Evolutionary conservation across 1,284 basidiomycete species (phyloP).

Genomic region (Ustilago lituana): DNA sequence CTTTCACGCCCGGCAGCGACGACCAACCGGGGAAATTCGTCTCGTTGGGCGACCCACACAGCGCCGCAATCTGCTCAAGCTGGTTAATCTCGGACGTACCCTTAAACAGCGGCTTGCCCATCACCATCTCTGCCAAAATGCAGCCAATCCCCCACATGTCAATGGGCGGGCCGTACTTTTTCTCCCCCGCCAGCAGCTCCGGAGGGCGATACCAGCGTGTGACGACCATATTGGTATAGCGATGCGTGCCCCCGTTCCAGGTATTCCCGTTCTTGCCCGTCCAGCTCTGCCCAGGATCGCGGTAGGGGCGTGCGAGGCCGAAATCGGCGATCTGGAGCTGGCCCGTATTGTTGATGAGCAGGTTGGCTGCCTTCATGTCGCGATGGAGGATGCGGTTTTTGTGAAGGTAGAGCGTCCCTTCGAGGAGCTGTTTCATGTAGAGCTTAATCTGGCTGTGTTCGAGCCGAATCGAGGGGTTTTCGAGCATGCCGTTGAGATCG

Average conservation of each 20-base stretch:
- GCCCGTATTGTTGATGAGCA: slow-evolving; percentile 82
- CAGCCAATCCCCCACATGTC: slow-evolving; percentile 99
- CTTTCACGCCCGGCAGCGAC: slow-evolving; percentile 67
- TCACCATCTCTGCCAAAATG: slow-evolving; percentile 95
- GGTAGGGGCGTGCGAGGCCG: slow-evolving; percentile 80
- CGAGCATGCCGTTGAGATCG: slow-evolving; percentile 89
- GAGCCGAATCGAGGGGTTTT: slow-evolving; percentile 69
- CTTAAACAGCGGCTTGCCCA: slow-evolving; percentile 83
- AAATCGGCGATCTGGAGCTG: slow-evolving; percentile 82
- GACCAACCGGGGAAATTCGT: slow-evolving; percentile 80
- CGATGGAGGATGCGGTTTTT: slow-evolving; percentile 95
- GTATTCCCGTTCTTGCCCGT: slow-evolving; percentile 50
- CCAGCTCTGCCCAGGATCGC: slow-evolving; percentile 59
- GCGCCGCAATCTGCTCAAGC: slow-evolving; percentile 83
- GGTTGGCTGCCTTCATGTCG: slow-evolving; percentile 98
- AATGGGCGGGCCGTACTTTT: slow-evolving; percentile 88
- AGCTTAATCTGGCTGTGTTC: slow-evolving; percentile 79
- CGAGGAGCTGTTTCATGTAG: slow-evolving; percentile 92
- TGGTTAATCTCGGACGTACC: slow-evolving; percentile 91
- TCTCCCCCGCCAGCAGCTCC: slow-evolving; percentile 87
- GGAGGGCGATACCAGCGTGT: slow-evolving; percentile 98
- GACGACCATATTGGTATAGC: slow-evolving; percentile 98
- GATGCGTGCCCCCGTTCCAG: slow-evolving; percentile 52
- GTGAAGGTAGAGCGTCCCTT: slow-evolving; percentile 96
- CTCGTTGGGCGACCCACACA: slow-evolving; percentile 88